Base-by-base conservation (phyloP, 2,329 filamentous ascomycete genomes). In the Geosmithia flava region DNA sequence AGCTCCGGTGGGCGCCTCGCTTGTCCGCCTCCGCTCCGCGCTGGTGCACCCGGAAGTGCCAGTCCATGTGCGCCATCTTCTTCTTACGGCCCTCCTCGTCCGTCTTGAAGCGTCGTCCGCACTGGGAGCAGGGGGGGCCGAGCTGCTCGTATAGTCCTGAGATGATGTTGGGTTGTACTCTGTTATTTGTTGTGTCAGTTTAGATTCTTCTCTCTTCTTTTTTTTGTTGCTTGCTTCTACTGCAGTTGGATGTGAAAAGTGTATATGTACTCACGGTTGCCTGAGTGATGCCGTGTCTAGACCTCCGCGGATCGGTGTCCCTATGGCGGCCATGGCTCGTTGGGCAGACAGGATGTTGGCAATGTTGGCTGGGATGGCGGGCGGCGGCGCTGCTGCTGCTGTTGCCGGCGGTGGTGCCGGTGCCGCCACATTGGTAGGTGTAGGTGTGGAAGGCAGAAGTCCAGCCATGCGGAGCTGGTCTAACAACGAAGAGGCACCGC, bases 21-120 rank as follows among this genome's bases (percentile, higher is more conserved):
- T 87, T 91, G 59, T 87, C 82, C 15, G 86, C 83, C 56, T 97
- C 91, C 2, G 82, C 81, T 66, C 94, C 87, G 44, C 89, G 83
- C 58, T 90, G 85, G 59, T 96, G 91, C 20, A 91, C 90, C 49
- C 85, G 83, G 68, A 98, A 98, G 65, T 98, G 93, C 93, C 93
- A 98, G 66, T 98, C 93, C 72, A 98, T 83, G 62, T 98, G 93
- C 3, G 84, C 81, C 20, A 83, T 87, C 69, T 97, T 97, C 70
- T 85, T 86, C 60, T 83, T 82, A 57, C 81, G 85, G 13, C 91
- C 91, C 53, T 86, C 81, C 13, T 82, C 79, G 45, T 87, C 86
- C 4, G 78, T 78, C 48, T 76, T 76, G 63, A 98, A 98, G 2
- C 93, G 83, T 51, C 90, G 80, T 20, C 91, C 93, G 61, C 93